Evolutionary conservation across 345 rosid genomes (phyloP), one percentile per base, ranked within the genome.

Genomic region (Linum lewisii): DNA sequence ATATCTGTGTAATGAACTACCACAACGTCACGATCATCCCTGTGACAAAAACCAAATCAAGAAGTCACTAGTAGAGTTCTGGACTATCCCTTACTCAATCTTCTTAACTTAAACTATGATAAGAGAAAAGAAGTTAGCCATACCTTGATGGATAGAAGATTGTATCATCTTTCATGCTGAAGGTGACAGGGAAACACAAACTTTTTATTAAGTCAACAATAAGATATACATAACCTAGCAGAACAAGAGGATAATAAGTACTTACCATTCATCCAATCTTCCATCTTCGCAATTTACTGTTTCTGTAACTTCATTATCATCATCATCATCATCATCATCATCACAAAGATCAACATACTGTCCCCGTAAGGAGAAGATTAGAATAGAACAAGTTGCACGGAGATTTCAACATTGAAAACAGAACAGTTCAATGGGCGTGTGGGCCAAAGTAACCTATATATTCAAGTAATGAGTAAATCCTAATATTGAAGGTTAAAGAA

Each of bases 11-110:
- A 81, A 76, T 73, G 76, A 51, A 89, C 82, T 71, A 79, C 84
- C 58, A 87, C 80, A 51, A 80, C 73, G 49, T 74, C 67, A 29
- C 83, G 91, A 77, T 81, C 94, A 78, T 82, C 84, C 67, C 97
- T 93, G 81, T 32, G 51, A 52, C 66, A 61, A 65, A 51, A 64
- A 51, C 66, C 24, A 61, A 61, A 32, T 42, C 50, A 59, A 42
- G 21, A 52, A 52, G 7, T 29, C 34, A 59, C 29, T 25, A 66
- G 60, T 50, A 42, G 57, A 63, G 3, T 51, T 51, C 6, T 22
- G 57, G 6, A 64, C 26, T 38, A 66, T 29, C 59, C 37, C 42
- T 71, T 7, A 8, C 10, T 24, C 18, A 50, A 37, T 20, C n/a
- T 32, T 64, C 58, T 13, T 11, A 57, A 26, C n/a, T 42, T 60